Percentiles rank a stretch among this genome's conserved stretches.
Conservation (phyloP, 2,329 filamentous ascomycete genomes). For the Colletotrichum endophyticum region DNA sequence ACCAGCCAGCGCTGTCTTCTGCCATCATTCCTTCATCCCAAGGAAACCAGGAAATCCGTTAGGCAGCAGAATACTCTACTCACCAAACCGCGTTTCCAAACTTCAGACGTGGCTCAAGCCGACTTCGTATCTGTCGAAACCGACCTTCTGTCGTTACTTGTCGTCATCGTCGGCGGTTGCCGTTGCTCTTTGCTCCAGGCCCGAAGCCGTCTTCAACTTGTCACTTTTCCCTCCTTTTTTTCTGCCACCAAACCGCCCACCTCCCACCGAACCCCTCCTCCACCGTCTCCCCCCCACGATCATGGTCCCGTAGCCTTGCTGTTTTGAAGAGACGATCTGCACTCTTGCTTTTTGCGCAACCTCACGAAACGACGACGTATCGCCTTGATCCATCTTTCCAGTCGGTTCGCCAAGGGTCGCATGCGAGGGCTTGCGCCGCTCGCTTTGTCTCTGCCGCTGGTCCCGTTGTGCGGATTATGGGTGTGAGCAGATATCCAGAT, state of each 20-base stretch:
- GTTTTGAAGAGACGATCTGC: constrained; percentile 12
- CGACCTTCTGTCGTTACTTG: not conserved
- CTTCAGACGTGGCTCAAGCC: constrained; percentile 14
- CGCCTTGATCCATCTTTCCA: not conserved
- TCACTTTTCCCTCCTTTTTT: constrained; percentile 15
- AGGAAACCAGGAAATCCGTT: constrained; percentile 4
- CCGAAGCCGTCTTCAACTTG: not conserved
- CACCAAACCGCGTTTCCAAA: not conserved
- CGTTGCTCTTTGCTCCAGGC: not conserved
- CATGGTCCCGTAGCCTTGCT: constrained; percentile 19
- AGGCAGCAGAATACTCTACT: constrained; percentile 17
- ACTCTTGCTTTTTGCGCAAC: not conserved
- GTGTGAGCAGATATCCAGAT: constrained; percentile 8
- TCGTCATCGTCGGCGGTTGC: constrained; percentile 8
- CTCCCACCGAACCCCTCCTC: constrained; percentile 16
- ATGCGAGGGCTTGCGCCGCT: constrained; percentile 14
- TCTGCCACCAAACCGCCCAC: constrained; percentile 7
- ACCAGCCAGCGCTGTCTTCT: constrained; percentile 6
- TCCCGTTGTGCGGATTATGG: constrained; percentile 11
- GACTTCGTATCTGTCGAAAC: not conserved
- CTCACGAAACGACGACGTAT: not conserved
- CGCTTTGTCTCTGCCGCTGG: not conserved
- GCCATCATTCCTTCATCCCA: constrained; percentile 14
- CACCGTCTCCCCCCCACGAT: constrained; percentile 9
- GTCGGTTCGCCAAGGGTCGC: not conserved